Evolutionary conservation across 2,329 filamentous ascomycete genomes (phyloP).

Genomic region (Trichoderma sp.): DNA sequence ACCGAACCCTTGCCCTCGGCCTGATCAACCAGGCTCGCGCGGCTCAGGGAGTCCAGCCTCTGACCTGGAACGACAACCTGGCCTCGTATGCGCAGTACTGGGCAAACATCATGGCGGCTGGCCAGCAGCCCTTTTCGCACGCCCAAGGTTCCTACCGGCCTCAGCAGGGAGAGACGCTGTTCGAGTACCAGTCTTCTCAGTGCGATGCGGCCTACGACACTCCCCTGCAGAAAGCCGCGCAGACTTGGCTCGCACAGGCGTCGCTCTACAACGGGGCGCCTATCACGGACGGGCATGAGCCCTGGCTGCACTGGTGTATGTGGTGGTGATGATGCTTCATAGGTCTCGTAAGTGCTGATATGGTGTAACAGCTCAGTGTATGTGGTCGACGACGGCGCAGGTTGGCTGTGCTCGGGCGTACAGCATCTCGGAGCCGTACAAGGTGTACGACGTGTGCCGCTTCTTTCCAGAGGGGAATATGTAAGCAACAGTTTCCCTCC

Average conservation of each 20-base stretch:
- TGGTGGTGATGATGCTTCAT: background rate
- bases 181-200: constrained; percentile 37
- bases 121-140: constrained; percentile 39
- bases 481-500: constrained; percentile 34
- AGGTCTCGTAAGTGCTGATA: background rate
- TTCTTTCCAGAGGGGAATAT: constrained; percentile 43
- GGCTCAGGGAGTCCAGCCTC: constrained; percentile 35
- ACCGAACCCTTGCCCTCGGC: constrained; percentile 35
- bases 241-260: constrained; percentile 40
- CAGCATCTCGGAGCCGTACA: constrained; percentile 39
- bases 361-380: constrained; percentile 39
- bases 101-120: constrained; percentile 41
- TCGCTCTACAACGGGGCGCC: constrained; percentile 38
- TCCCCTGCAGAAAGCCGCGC: constrained; percentile 38
- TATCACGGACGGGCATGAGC: constrained; percentile 39
- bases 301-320: constrained; percentile 45
- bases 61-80: constrained; percentile 39
- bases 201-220: constrained; percentile 38
- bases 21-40: constrained; percentile 41
- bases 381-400: constrained; percentile 41
- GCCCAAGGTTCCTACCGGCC: constrained; percentile 38
- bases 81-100: constrained; percentile 41
- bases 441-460: constrained; percentile 42
- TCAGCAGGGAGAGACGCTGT: constrained; percentile 43
- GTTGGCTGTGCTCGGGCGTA: constrained; percentile 42